Evolutionary conservation across 306 rosid genomes (phyloP).

Genomic region (Quercus robur): DNA sequence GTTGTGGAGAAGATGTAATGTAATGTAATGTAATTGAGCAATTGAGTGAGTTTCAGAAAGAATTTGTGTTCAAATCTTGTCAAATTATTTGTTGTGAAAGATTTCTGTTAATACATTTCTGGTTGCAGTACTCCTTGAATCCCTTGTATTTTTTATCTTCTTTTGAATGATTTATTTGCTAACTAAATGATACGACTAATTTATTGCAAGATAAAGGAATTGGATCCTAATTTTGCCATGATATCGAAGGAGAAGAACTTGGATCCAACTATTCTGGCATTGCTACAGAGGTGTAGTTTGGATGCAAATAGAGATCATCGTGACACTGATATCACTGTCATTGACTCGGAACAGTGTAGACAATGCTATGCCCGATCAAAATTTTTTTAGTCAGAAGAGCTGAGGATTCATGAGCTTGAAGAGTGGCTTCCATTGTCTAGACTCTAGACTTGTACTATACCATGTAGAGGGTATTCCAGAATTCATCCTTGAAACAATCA

Average conservation of each 20-base stretch:
- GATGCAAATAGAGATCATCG: constrained; percentile 98
- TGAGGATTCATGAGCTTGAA: constrained; percentile 90
- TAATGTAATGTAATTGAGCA: constrained; percentile 10
- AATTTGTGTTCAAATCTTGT: no score
- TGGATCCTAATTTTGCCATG: constrained; percentile 99
- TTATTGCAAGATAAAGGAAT: constrained; percentile 87
- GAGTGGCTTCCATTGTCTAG: constrained; percentile 84
- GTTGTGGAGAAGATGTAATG: no score
- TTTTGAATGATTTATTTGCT: no score
- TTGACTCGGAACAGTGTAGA: constrained; percentile 71
- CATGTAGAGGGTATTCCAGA: constrained; percentile 88
- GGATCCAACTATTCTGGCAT: constrained; percentile 94
- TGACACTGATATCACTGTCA: constrained; percentile 67
- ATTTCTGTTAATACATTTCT: no score
- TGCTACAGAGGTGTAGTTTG: constrained; percentile 90
- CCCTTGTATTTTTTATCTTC: no score
- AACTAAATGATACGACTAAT: constrained; percentile 25
- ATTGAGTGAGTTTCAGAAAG: no score
- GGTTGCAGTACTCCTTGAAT: no score
- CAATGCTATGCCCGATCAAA: constrained; percentile 69
- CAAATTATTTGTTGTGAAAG: no score
- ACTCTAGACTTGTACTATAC: constrained; percentile 66
- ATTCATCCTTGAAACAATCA: constrained; percentile 79
- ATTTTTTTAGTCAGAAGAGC: constrained; percentile 81
- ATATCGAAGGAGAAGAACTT: constrained; percentile 94